These are phyloP conservation scores for Chaetomium tenue DNA, from an alignment of 495 filamentous ascomycete genomes.

Conservation along the genomic window DNA sequence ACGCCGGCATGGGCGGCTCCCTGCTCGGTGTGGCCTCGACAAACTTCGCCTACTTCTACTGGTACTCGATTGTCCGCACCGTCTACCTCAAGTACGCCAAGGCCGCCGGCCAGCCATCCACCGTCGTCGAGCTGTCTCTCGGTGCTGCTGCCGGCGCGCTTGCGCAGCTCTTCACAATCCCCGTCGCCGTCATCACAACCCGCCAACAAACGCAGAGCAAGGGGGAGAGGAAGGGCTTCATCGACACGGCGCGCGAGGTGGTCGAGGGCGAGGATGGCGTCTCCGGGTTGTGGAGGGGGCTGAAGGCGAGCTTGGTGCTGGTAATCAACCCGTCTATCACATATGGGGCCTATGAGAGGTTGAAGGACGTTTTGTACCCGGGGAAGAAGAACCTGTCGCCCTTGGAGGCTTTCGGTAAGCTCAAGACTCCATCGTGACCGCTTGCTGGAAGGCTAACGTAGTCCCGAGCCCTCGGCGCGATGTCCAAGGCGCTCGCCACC, in stretches of 20 bases:
- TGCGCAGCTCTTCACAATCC: conserved; percentile 94
- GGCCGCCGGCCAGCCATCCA: conserved; percentile 66
- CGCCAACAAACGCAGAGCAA: conserved; percentile 90
- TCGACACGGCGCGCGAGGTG: conserved; percentile 88
- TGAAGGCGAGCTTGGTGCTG: conserved; percentile 94
- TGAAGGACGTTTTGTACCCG: conserved; percentile 76
- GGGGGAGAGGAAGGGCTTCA: conserved; percentile 76
- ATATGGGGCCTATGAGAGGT: conserved; percentile 92
- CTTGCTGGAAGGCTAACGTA: conserved; percentile 7
- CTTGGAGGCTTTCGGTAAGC: conserved; percentile 89
- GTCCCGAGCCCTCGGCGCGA: conserved; percentile 74
- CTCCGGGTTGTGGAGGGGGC: conserved; percentile 84
- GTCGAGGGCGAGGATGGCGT: conserved; percentile 87
- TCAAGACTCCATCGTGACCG: neutral
- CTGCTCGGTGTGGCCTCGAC: conserved; percentile 92
- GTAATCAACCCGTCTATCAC: conserved; percentile 98
- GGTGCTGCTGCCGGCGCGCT: conserved; percentile 87
- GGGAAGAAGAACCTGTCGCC: conserved; percentile 73
- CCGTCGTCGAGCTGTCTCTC: conserved; percentile 78
- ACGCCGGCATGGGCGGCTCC: conserved; percentile 81
- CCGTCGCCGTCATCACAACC: conserved; percentile 91
- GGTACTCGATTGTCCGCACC: conserved; percentile 87
- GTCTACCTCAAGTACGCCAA: conserved; percentile 72
- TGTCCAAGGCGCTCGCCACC: conserved; percentile 91
- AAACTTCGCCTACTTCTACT: conserved; percentile 99